These are phyloP conservation scores for Paecilomyces formosus DNA, from an alignment of 2,329 filamentous ascomycete genomes.

Conservation along the genomic window DNA sequence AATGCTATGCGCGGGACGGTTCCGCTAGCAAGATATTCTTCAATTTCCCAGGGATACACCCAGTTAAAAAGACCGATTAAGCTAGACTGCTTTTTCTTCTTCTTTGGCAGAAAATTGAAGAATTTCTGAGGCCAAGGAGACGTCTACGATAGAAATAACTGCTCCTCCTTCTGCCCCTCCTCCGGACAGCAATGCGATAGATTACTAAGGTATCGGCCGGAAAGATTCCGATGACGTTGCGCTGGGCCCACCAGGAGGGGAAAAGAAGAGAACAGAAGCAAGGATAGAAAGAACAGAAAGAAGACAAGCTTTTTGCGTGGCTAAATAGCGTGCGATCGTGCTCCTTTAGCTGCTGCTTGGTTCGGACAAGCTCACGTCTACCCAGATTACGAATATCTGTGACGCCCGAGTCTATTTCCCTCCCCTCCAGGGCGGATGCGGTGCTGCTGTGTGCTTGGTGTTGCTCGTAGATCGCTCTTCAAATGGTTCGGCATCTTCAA, in stretches of 20 bases:
- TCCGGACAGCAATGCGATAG: background rate
- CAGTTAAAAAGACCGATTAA: too few species aligned
- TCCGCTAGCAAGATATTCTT: background rate
- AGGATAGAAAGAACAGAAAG: background rate
- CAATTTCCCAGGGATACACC: background rate
- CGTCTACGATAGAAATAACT: background rate
- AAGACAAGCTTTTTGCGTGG: background rate
- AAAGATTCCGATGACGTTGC: background rate
- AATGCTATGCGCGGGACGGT: background rate
- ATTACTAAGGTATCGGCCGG: background rate
- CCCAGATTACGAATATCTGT: too few species aligned
- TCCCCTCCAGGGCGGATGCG: too few species aligned
- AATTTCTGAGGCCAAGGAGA: background rate
- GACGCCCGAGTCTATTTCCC: too few species aligned
- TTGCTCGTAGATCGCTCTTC: too few species aligned
- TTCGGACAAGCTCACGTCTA: background rate
- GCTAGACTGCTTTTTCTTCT: too few species aligned
- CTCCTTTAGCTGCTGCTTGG: background rate
- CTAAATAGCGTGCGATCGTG: background rate
- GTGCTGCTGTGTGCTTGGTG: too few species aligned
- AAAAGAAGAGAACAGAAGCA: background rate
- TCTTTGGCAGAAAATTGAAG: background rate
- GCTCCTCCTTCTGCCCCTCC: background rate
- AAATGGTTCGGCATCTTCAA: too few species aligned
- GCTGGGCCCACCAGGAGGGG: background rate